Evolutionary conservation across 78 protist species (phyloP), one percentile per base, ranked within the genome.

Genomic region (slime mould (Dictyostelium discoideum)): DNA sequence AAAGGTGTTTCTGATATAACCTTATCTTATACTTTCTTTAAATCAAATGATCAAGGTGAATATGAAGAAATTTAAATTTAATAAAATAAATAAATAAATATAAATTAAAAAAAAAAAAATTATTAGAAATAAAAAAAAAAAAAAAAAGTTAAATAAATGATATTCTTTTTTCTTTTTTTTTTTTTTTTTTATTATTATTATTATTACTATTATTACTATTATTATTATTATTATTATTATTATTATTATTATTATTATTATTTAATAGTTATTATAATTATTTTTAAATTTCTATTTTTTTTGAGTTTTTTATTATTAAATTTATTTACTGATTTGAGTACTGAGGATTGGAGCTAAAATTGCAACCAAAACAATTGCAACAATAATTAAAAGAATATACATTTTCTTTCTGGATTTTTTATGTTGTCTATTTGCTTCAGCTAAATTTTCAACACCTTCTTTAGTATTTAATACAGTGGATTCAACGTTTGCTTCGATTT

Each of bases 11-110:
- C 94, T 7, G 74, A 65, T 46, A 94, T 98, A 73, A 96, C 97
- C 10, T 93, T 98, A 11, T 87, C 97, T 2, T 98, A 98, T 92
- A 96, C 98, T 0, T 98, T 98, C 69, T 98, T 95, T 72, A 95
- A 97, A 78, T 69, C 97, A 40, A 92, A 95, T 39, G 93, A 93
- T 24, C 96, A 95, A 88, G 97, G 93, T 50, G 92, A 87, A 81
- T 29, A 63, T 0, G 97, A 94, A 46, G 97, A 92, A 72, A 86
- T 92, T n/a, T 92, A 85, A 92, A n/a, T n/a, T n/a, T n/a, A n/a
- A n/a, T n/a, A n/a, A n/a, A n/a, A n/a, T n/a, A n/a, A 74, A 24
- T 37, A 10, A 74, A 74, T 65, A 24, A n/a, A 65, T 32, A 65
- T 74, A 29, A 24, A 74, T 9, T 74, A 24, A 74, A 74, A 37